These are phyloP conservation scores for Fonsecaea erecta DNA, from an alignment of 2,329 filamentous ascomycete species.

Conservation along the genomic window DNA sequence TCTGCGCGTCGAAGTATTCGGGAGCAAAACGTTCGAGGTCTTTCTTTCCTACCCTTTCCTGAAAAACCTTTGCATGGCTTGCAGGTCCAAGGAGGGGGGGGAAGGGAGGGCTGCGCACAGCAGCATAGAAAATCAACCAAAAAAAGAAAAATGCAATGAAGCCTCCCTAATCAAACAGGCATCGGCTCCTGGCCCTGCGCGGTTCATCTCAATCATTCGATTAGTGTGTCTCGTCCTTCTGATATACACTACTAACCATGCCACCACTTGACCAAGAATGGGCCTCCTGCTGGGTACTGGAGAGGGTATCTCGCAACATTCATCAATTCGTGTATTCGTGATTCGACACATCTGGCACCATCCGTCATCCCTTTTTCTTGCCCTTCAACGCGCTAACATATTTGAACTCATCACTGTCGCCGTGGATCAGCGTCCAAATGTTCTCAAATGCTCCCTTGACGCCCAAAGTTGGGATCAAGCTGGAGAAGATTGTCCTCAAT, in stretches of 20 bases:
- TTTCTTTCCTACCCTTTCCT: neutral
- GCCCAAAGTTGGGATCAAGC: slow-evolving; percentile 25
- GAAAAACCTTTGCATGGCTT: neutral
- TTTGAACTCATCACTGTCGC: slow-evolving; percentile 17
- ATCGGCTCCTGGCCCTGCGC: neutral
- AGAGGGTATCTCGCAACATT: slow-evolving; percentile 39
- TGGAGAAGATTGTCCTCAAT: slow-evolving; percentile 30
- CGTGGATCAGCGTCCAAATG: slow-evolving; percentile 28
- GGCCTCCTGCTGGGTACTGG: neutral
- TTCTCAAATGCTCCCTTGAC: slow-evolving; percentile 27
- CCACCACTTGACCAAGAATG: neutral
- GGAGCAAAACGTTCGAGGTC: no score
- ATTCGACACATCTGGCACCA: neutral
- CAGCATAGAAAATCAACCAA: neutral
- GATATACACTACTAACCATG: neutral
- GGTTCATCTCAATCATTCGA: neutral
- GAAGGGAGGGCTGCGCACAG: neutral
- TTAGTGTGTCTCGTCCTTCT: neutral
- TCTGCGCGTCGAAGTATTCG: neutral
- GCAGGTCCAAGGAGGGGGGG: neutral
- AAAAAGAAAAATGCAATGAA: neutral
- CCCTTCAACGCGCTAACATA: neutral
- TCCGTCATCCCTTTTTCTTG: slow-evolving; percentile 1
- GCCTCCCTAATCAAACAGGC: neutral
- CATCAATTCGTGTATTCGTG: slow-evolving; percentile 12